These are phyloP conservation scores for Aspergillus pseudoglaucus DNA, from an alignment of 2,329 filamentous ascomycete genomes.

Conservation along the genomic window DNA sequence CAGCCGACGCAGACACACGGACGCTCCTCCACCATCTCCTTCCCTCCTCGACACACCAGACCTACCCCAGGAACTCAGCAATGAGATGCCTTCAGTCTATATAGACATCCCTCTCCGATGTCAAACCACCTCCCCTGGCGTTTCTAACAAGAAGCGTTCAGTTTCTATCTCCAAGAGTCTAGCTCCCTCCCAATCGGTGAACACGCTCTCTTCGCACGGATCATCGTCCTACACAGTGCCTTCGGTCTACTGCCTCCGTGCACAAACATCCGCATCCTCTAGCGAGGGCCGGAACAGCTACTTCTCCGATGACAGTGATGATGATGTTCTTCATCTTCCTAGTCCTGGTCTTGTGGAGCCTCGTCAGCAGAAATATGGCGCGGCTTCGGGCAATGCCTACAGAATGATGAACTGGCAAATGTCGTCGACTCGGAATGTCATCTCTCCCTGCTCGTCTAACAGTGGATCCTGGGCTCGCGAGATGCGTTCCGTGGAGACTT, in stretches of 20 bases:
- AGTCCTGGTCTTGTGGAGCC: slow-evolving; percentile 19
- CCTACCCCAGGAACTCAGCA: not conserved
- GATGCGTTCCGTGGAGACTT: slow-evolving; percentile 21
- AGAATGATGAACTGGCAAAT: slow-evolving; percentile 27
- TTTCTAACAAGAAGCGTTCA: slow-evolving; percentile 1
- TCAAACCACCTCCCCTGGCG: not conserved
- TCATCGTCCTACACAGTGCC: slow-evolving; percentile 10
- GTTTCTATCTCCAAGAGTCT: slow-evolving; percentile 1
- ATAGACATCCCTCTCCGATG: slow-evolving; percentile 23
- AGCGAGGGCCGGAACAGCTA: slow-evolving; percentile 13
- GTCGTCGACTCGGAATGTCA: slow-evolving; percentile 8
- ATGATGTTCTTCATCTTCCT: slow-evolving; percentile 31
- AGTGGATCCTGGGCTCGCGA: slow-evolving; percentile 10
- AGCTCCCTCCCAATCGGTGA: slow-evolving; percentile 9
- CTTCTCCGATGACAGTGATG: slow-evolving; percentile 19
- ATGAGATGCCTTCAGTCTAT: slow-evolving; percentile 12
- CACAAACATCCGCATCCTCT: slow-evolving; percentile 22
- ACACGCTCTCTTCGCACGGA: slow-evolving; percentile 6
- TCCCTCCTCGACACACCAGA: slow-evolving; percentile 20
- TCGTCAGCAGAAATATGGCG: slow-evolving; percentile 23
- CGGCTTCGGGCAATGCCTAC: slow-evolving; percentile 20
- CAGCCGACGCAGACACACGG: slow-evolving; percentile 33
- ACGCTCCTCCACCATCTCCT: slow-evolving; percentile 31
- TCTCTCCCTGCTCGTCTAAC: not conserved
- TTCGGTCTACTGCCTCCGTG: slow-evolving; percentile 28